phyloP scores from a whole-genome alignment of 352 stramenopile genomes.

The Globisporangium orthogonon region DNA sequence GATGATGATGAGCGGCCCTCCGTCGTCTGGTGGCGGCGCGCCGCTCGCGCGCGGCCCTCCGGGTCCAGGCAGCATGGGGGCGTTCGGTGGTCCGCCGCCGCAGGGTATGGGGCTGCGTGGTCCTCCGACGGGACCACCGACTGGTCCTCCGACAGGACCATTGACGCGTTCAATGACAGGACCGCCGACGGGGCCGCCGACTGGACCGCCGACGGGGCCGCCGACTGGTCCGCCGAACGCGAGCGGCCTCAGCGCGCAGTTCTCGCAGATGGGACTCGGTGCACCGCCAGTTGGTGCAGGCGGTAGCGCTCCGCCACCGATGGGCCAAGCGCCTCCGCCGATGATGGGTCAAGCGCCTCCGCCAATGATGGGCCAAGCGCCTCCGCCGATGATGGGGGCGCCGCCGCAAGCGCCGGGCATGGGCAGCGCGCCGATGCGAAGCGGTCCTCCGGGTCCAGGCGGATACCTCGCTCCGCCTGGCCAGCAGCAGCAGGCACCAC shows the following conservation, averaged over 20 bases:
- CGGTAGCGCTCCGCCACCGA: slow-evolving; percentile 12
- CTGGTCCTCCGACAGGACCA: slow-evolving; percentile 5
- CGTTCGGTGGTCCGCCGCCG: slow-evolving; percentile 5
- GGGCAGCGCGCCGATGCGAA: slow-evolving; percentile 4
- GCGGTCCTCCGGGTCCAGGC: slow-evolving; percentile 13
- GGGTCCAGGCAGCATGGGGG: slow-evolving; percentile 10
- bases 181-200: slow-evolving; percentile 6
- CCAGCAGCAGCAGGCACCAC: slow-evolving; percentile 14
- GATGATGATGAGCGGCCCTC: slow-evolving; percentile 26
- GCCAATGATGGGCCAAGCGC: neutral
- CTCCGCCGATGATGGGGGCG: slow-evolving; percentile 15
- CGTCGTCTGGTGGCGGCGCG: slow-evolving; percentile 5
- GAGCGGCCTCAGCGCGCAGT: slow-evolving; percentile 48
- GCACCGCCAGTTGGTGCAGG: slow-evolving; percentile 15
- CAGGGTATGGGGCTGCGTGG: slow-evolving; percentile 14
- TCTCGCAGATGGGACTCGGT: slow-evolving; percentile 63
- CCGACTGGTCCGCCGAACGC: slow-evolving; percentile 11
- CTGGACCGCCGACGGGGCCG: slow-evolving; percentile 5
- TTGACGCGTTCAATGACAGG: slow-evolving; percentile 10
- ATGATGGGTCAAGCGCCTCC: neutral
- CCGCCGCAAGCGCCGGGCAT: neutral
- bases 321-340: slow-evolving; percentile 20
- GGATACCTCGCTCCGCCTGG: neutral
- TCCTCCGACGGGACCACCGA: slow-evolving; percentile 9
- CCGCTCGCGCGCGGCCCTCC: slow-evolving; percentile 15